Evolutionary conservation across 2,329 filamentous ascomycete genomes (phyloP).

Genomic region (Epichloe coenophiala): DNA sequence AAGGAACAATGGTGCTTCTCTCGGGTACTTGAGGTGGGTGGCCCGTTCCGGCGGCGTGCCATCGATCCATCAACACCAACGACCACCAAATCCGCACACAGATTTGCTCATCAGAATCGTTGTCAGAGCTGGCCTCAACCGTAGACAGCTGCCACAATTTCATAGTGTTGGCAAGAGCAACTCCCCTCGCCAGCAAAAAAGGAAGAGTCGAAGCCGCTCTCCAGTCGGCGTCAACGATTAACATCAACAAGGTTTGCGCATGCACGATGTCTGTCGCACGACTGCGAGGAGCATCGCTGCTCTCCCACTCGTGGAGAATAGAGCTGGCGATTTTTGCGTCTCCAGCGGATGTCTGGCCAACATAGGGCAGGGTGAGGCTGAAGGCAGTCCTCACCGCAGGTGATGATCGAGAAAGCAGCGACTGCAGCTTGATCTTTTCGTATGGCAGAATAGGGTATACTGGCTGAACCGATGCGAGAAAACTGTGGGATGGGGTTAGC

Average conservation of each 20-base stretch:
- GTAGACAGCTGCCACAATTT: conserved; percentile 34
- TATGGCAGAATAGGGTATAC: conserved; percentile 52
- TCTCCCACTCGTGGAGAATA: conserved; percentile 40
- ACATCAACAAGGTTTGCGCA: conserved; percentile 52
- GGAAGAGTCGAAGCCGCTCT: conserved; percentile 31
- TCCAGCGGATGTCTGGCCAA: conserved; percentile 27
- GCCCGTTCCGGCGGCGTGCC: conserved; percentile 56
- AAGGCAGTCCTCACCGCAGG: conserved; percentile 48
- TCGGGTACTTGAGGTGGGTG: conserved; percentile 50
- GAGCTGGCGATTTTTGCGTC: conserved; percentile 32
- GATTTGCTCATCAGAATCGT: conserved; percentile 48
- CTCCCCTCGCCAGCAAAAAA: conserved; percentile 47
- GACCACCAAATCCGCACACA: conserved; percentile 58
- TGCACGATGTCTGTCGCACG: conserved; percentile 39
- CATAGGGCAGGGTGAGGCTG: conserved; percentile 45
- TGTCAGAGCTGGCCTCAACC: conserved; percentile 35
- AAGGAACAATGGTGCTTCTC: conserved; percentile 43
- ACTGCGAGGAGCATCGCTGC: conserved; percentile 23
- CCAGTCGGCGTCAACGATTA: conserved; percentile 51
- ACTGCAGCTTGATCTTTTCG: conserved; percentile 40
- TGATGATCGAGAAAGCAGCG: conserved; percentile 42
- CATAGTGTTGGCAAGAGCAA: conserved; percentile 52
- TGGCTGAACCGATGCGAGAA: conserved; percentile 51
- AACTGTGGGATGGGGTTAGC: conserved; percentile 26
- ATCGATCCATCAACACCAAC: conserved; percentile 57